These are phyloP conservation scores for Zea luxurians DNA, from an alignment of 176 grass and related monocot genomes.

Conservation along the genomic window DNA sequence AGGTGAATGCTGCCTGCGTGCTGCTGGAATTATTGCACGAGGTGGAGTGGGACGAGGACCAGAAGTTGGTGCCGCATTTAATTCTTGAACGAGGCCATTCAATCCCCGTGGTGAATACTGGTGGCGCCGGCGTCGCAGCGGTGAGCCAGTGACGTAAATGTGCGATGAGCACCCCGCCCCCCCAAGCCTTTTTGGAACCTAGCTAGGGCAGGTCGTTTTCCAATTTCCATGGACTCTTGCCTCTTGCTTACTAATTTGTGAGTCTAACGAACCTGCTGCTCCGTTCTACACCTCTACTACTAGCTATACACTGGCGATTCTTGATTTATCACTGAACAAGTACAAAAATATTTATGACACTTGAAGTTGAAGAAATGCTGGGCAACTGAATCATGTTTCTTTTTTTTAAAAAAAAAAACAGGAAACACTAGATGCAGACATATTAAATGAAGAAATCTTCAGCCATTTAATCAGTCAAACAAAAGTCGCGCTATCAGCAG, in stretches of 20 bases:
- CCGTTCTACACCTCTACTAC: neutral
- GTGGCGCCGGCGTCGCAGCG: neutral
- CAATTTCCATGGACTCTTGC: neutral
- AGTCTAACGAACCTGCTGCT: neutral
- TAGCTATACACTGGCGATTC: neutral
- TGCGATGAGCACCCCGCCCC: neutral
- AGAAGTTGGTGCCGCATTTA: constrained; percentile 28
- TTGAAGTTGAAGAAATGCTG: too few relatives aligned
- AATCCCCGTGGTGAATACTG: constrained; percentile 21
- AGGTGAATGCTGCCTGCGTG: constrained; percentile 21
- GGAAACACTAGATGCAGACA: neutral
- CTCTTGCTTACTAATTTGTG: neutral
- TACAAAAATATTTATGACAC: neutral
- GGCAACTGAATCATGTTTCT: neutral
- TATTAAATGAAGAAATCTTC: neutral
- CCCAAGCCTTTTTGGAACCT: constrained; percentile 25
- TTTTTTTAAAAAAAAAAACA: neutral
- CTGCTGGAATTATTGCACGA: neutral
- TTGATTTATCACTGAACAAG: neutral
- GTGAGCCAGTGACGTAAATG: neutral
- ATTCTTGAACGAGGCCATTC: constrained; percentile 29
- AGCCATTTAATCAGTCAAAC: neutral
- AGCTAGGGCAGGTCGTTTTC: neutral
- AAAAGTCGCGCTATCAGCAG: constrained; percentile 20
- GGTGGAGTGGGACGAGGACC: neutral